A percentile compares a stretch with the other conserved stretches of the same genome.
These are phyloP conservation scores for apple (Malus domestica) DNA, from an alignment of 306 rosid species.

Conservation along the genomic window ASM211411v1 NC_041800.1:1756501-1757000, in stretches of 20 bases:
- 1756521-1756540: background rate
- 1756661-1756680: conserved; percentile 66
- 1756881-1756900: background rate
- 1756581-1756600: background rate
- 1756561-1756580: background rate
- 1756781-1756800: background rate
- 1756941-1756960: background rate
- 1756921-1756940: background rate
- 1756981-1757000: background rate
- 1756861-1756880: no score
- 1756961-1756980: background rate
- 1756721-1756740: background rate
- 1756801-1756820: background rate
- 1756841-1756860: no score
- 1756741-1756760: background rate
- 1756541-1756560: background rate
- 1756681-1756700: conserved; percentile 91
- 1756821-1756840: background rate
- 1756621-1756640: conserved; percentile 10
- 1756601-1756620: background rate
- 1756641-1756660: conserved; percentile 58
- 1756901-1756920: background rate
- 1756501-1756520: background rate
- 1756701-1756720: conserved; percentile 1
- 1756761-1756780: background rate